phyloP scores from a whole-genome alignment of 768 basidiomycete species.

The Trametes coccinea region DNA sequence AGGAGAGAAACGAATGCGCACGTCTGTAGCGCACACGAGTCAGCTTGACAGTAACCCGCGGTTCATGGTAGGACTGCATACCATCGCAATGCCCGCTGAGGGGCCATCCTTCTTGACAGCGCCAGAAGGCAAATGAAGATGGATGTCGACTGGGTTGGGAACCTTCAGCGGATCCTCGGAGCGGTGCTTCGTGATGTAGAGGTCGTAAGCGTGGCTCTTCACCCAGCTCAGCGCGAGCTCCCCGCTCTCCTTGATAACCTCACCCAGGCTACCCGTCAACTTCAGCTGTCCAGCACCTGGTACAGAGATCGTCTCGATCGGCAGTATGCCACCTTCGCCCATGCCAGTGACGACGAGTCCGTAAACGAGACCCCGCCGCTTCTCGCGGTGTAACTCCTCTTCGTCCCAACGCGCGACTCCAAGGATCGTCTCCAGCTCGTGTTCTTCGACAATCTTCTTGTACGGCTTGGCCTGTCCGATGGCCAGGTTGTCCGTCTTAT shows the following conservation, averaged over 20 bases:
- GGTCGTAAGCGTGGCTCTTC: constrained; percentile 77
- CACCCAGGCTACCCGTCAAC: constrained; percentile 83
- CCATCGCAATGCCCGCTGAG: constrained; percentile 88
- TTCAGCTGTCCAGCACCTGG: constrained; percentile 76
- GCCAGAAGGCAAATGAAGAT: constrained; percentile 86
- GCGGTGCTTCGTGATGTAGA: constrained; percentile 71
- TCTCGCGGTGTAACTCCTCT: constrained; percentile 76
- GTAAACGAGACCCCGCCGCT: constrained; percentile 75
- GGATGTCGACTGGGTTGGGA: constrained; percentile 75
- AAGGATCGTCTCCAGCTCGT: constrained; percentile 81
- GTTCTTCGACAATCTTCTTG: constrained; percentile 56
- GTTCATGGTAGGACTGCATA: constrained; percentile 32
- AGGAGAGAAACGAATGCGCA: constrained; percentile 87
- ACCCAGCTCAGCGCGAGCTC: constrained; percentile 93
- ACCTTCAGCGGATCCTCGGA: constrained; percentile 75
- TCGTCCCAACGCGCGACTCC: constrained; percentile 80
- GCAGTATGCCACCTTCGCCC: constrained; percentile 82
- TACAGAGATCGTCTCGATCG: constrained; percentile 79
- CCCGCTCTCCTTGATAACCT: constrained; percentile 91
- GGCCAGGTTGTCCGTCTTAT: constrained; percentile 18
- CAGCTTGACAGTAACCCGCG: background rate
- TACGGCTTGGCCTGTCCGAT: constrained; percentile 44
- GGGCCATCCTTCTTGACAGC: constrained; percentile 95
- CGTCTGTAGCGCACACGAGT: constrained; percentile 41
- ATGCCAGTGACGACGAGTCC: constrained; percentile 87